Conservation (phyloP, 2,329 filamentous ascomycete genomes). For the Rhinocladiella similis region DNA sequence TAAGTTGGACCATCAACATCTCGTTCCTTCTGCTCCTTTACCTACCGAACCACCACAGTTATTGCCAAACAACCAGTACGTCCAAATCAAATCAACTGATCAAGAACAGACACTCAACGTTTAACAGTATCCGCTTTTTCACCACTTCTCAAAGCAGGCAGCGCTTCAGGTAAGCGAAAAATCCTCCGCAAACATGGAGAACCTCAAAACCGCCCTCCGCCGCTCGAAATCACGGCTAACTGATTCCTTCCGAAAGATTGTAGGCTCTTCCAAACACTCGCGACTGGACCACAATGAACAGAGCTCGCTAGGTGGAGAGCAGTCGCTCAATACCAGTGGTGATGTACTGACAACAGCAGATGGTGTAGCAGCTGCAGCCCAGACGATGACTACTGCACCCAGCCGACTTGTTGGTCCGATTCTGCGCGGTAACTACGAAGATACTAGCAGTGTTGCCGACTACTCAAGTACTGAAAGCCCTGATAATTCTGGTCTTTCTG, state of each 20-base stretch:
- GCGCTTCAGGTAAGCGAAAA: not conserved
- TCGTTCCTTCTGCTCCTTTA: too few species aligned
- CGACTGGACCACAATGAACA: not conserved
- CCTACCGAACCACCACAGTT: too few species aligned
- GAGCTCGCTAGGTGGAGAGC: too few species aligned
- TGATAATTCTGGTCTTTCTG: not conserved
- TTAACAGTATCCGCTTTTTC: too few species aligned
- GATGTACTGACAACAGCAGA: not conserved
- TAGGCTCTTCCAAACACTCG: not conserved
- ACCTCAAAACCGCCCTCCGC: not conserved
- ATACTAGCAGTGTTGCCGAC: not conserved
- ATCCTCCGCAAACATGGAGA: not conserved
- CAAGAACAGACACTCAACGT: too few species aligned
- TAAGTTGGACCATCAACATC: too few species aligned
- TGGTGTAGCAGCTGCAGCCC: too few species aligned
- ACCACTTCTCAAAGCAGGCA: too few species aligned
- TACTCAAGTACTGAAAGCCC: not conserved
- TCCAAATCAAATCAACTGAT: too few species aligned
- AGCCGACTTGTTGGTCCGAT: too few species aligned
- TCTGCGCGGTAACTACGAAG: not conserved
- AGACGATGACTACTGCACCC: too few species aligned
- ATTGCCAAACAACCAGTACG: too few species aligned
- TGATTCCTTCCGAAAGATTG: not conserved
- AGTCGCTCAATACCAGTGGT: not conserved
- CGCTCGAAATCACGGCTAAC: not conserved